Evolutionary conservation across 306 rosid species (phyloP).

Genomic region (Astragalus membranaceus): DNA sequence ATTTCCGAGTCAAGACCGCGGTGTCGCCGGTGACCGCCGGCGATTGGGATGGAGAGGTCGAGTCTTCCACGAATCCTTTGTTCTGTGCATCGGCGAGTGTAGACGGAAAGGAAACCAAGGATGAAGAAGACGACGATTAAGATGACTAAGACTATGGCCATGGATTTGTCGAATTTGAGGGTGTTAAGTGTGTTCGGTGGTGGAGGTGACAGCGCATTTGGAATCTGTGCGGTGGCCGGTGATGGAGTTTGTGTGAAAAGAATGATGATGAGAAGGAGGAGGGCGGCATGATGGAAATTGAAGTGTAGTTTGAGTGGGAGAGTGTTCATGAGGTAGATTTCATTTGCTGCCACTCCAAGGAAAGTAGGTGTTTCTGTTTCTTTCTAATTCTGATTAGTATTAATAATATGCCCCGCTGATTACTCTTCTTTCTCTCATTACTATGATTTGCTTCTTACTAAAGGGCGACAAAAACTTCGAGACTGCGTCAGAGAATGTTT

Average conservation of each 20-base stretch:
- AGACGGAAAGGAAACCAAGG: constrained; percentile 67
- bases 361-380: not conserved
- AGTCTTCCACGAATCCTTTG: constrained; percentile 28
- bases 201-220: not conserved
- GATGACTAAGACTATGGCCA: constrained; percentile 50
- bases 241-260: not conserved
- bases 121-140: constrained; percentile 50
- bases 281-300: constrained; percentile 2
- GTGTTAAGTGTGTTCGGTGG: not conserved
- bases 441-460: not conserved
- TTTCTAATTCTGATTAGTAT: not conserved
- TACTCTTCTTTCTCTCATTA: not conserved
- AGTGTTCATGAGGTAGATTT: constrained; percentile 18
- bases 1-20: constrained; percentile 55
- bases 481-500: too few relatives aligned
- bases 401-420: not conserved
- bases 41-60: constrained; percentile 9
- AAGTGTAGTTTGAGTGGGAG: not conserved
- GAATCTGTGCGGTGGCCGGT: constrained; percentile 35
- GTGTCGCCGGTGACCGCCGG: constrained; percentile 11
- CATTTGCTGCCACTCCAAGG: not conserved
- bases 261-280: not conserved
- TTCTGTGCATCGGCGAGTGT: constrained; percentile 76
- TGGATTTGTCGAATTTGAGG: constrained; percentile 36
- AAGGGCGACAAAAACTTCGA: not conserved